Evolutionary conservation across 177 flowering plant species (phyloP), one percentile per base, ranked within the genome.

Genomic region (Telopea speciosissima): DNA sequence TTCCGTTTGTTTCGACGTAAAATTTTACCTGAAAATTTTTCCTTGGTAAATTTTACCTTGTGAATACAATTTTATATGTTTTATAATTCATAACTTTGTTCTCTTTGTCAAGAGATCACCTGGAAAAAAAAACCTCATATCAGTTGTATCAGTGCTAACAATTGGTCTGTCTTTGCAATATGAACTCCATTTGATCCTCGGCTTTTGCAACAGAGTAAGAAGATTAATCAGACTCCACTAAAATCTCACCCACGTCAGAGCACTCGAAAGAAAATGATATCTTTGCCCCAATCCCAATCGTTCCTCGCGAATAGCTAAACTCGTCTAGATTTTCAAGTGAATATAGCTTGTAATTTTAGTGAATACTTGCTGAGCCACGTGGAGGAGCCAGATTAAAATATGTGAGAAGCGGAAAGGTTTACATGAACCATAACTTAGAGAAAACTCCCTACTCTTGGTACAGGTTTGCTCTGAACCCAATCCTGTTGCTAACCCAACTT

Each of bases 351-450:
- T 84, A 73, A 91, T 70, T 66, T 90, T 87, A 22, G 85, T 72
- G 33, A 95, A 94, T 74, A 95, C 87, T 72, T 91, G 87, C 78
- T 92, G 97, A 73, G 88, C 78, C 17, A 72, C 87, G 61, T 28
- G 69, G 62, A 88, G 85, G 97, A 89, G 23, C 86, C 89, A 0
- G 83, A 74, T n/a, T 49, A 80, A 73, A n/a, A 81, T 67, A 40
- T 79, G 83, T 2, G 81, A 68, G 54, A 77, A 62, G 5, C 80
- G 84, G 42, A 68, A 62, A 0, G 83, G 79, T 63, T 69, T 73
- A 36, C 62, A 26, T 44, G 85, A 82, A 68, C 77, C 68, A 69
- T 70, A 78, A 64, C 79, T 73, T 21, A 75, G 64, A 63, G 89
- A 82, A 69, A 78, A 77, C 62, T 84, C 87, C 54, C 73, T 83